These are phyloP conservation scores for Histomonas meleagridis DNA, from an alignment of 208 protist genomes.

Conservation along the genomic window DNA sequence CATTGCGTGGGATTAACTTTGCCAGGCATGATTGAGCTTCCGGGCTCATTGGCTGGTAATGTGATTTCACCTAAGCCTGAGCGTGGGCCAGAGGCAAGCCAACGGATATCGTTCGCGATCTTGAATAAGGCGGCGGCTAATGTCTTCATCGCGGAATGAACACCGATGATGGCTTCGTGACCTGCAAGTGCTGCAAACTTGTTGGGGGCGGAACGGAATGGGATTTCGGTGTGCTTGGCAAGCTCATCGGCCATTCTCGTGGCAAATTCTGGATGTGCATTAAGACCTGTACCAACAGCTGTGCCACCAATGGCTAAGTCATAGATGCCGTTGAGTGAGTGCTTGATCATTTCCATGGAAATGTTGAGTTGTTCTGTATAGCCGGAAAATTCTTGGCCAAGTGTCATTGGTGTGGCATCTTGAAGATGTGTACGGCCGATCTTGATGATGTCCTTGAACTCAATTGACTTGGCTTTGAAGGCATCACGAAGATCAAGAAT, in stretches of 20 bases:
- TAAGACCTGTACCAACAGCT: constrained; percentile 70
- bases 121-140: constrained; percentile 65
- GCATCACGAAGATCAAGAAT: constrained; percentile 48
- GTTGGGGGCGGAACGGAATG: constrained; percentile 59
- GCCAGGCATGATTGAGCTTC: constrained; percentile 75
- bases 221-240: constrained; percentile 52
- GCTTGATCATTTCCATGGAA: constrained; percentile 56
- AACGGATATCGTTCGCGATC: constrained; percentile 74
- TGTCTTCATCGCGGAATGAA: constrained; percentile 60
- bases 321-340: constrained; percentile 53
- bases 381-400: constrained; percentile 64
- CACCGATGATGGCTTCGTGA: constrained; percentile 62
- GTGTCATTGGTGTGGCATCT: constrained; percentile 73
- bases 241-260: constrained; percentile 52
- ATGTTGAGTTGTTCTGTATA: constrained; percentile 62
- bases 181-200: constrained; percentile 66
- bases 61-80: constrained; percentile 48
- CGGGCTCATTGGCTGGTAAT: constrained; percentile 73
- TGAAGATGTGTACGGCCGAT: constrained; percentile 71
- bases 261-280: constrained; percentile 58
- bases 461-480: constrained; percentile 57
- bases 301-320: constrained; percentile 71
- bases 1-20: constrained; percentile 77
- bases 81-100: constrained; percentile 64
- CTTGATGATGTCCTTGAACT: constrained; percentile 69